Evolutionary conservation across 2,329 filamentous ascomycete species (phyloP), one percentile per base, ranked within the genome.

Genomic region (Talaromyces sp.): DNA sequence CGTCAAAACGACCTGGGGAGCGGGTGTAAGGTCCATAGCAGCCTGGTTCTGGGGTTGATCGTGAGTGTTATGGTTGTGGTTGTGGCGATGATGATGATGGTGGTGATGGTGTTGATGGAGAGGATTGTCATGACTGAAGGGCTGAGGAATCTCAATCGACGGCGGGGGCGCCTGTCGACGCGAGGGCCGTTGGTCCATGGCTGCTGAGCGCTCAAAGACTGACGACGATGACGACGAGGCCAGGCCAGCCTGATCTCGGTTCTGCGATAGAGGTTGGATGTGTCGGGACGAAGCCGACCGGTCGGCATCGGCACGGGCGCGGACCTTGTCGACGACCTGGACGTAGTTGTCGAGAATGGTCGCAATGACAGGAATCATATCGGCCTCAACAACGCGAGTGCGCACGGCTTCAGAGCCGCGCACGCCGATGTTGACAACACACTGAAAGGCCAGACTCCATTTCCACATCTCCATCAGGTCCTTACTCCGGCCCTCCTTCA

Each of bases 381-480:
- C 95, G 65, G 95, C 95, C 79, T 99, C 95, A 58, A 99, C 95
- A 2, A 99, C 94, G 67, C 95, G 86, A 62, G 95, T 98, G 68
- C 95, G 87, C 63, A 99, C 95, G 68, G 87, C 88, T 79, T 99
- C 95, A 12, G 95, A 97, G 63, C 95, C 95, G 68, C 95, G 87
- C 63, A 99, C 94, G 61, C 95, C 95, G 73, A 99, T 98, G 77
- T 99, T 99, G 74, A 99, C 95, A 66, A 98, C 93, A 76, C 95
- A 99, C 78, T 98, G 95, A 76, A 99, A 99, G 59, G 95, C 95
- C 65, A 99, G 84, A 73, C 97, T 99, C 95, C 95, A 99, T 79
- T 98, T 98, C 95, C 95, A 99, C 91, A 96, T 96, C 76, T 97
- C 94, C 94, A 98, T 97, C 88, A 97, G 89, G 75, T 99, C 94